A percentile compares a stretch with the other conserved stretches of the same genome.
phyloP scores from a whole-genome alignment of 2,329 filamentous ascomycete genomes.

The Sporothrix euskadiensis region DNA sequence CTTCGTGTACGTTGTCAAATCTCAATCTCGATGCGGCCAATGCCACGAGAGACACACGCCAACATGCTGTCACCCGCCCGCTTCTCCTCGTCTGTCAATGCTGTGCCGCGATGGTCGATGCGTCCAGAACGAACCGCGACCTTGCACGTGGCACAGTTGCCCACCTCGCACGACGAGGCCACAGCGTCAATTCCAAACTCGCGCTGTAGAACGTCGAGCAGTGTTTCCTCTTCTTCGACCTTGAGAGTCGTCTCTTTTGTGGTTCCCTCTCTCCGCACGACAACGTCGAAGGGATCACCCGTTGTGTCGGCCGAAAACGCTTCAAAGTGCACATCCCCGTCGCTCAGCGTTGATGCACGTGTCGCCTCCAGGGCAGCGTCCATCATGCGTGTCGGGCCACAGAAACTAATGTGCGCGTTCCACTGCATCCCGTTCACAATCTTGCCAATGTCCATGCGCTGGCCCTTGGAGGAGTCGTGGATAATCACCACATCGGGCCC shows the following conservation, averaged over 20 bases:
- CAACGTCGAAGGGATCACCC: constrained; percentile 61
- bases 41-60: constrained; percentile 54
- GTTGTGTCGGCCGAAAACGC: constrained; percentile 55
- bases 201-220: constrained; percentile 51
- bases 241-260: constrained; percentile 39
- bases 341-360: constrained; percentile 45
- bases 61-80: constrained; percentile 44
- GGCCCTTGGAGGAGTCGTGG: constrained; percentile 54
- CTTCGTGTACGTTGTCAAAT: constrained; percentile 39
- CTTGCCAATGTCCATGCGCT: constrained; percentile 53
- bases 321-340: constrained; percentile 61
- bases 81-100: constrained; percentile 50
- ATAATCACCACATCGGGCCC: constrained; percentile 42
- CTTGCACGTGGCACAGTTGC: constrained; percentile 57
- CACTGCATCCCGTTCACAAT: constrained; percentile 51
- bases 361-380: constrained; percentile 50
- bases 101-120: constrained; percentile 54
- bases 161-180: constrained; percentile 54
- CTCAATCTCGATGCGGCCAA: constrained; percentile 52
- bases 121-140: constrained; percentile 46
- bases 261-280: constrained; percentile 41
- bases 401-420: constrained; percentile 62
- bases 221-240: constrained; percentile 51
- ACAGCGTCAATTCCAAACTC: constrained; percentile 46
- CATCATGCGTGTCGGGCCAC: constrained; percentile 60